phyloP scores from a whole-genome alignment of 768 basidiomycete genomes.

The Tylopilus sp. region DNA sequence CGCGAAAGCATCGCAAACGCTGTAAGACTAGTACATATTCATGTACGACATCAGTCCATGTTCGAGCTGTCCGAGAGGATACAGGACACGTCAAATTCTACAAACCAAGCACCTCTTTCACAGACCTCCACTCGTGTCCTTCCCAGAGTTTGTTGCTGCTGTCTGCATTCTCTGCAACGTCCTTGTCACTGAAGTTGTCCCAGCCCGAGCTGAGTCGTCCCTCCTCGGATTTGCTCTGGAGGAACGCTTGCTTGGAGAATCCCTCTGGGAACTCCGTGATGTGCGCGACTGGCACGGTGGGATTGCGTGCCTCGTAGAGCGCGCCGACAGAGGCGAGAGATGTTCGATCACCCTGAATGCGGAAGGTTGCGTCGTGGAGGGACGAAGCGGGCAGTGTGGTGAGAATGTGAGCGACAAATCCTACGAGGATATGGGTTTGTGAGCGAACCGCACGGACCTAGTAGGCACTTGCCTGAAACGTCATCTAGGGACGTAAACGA shows the following conservation, averaged over 20 bases:
- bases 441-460: neutral
- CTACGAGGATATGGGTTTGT: slow-evolving; percentile 16
- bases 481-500: slow-evolving; percentile 35
- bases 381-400: slow-evolving; percentile 27
- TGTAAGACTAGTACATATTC: no score
- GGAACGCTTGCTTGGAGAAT: slow-evolving; percentile 27
- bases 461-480: slow-evolving; percentile 29
- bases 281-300: slow-evolving; percentile 20
- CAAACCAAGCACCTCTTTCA: slow-evolving; percentile 27
- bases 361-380: slow-evolving; percentile 32
- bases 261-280: slow-evolving; percentile 29
- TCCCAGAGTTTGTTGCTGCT: slow-evolving; percentile 33
- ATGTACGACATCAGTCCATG: no score
- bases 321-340: slow-evolving; percentile 25
- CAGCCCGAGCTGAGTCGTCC: slow-evolving; percentile 35
- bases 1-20: no score
- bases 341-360: slow-evolving; percentile 35
- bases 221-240: slow-evolving; percentile 28
- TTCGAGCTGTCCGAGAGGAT: no score
- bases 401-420: slow-evolving; percentile 35
- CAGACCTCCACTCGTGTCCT: slow-evolving; percentile 23
- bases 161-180: slow-evolving; percentile 28
- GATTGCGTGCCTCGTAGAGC: slow-evolving; percentile 23
- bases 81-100: slow-evolving; percentile 1
- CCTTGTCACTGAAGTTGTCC: slow-evolving; percentile 29